Conservation (phyloP, 805 yeast species). For the Cyberlindnera petersonii region DNA sequence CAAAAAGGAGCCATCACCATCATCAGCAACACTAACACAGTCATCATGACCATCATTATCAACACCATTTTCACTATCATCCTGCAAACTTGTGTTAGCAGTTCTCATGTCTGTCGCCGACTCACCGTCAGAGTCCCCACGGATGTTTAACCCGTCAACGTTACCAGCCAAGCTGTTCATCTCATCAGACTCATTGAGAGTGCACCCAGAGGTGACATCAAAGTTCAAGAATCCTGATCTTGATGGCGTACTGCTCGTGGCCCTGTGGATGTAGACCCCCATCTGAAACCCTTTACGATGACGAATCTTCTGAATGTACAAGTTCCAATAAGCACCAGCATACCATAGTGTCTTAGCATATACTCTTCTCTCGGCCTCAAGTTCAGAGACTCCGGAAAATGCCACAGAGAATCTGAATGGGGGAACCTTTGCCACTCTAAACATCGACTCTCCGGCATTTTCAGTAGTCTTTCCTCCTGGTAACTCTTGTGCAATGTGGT, state of each 20-base stretch:
- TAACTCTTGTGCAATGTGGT: conserved; percentile 17
- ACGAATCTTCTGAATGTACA: conserved; percentile 48
- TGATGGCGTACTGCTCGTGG: conserved; percentile 36
- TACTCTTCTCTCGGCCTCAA: conserved; percentile 43
- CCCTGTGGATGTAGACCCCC: conserved; percentile 55
- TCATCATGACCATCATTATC: conserved; percentile 12
- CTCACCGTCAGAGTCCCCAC: conserved; percentile 8
- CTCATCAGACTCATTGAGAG: conserved; percentile 8
- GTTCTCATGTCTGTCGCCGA: conserved; percentile 5
- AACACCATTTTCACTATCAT: conserved; percentile 11
- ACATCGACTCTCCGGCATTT: conserved; percentile 16
- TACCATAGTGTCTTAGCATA: conserved; percentile 53
- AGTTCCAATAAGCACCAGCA: conserved; percentile 59
- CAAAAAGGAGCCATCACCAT: conserved; percentile 28
- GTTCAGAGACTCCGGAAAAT: conserved; percentile 43
- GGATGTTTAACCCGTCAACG: conserved; percentile 11
- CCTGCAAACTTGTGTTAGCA: conserved; percentile 19
- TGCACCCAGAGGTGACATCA: conserved; percentile 29
- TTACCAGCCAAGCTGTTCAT: conserved; percentile 7
- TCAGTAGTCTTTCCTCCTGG: conserved; percentile 23
- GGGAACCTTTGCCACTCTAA: conserved; percentile 42
- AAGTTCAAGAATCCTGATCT: conserved; percentile 38
- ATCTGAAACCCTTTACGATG: conserved; percentile 43
- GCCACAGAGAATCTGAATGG: conserved; percentile 53
- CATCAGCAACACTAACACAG: conserved; percentile 9